These are phyloP conservation scores for Zizania latifolia DNA, from an alignment of 176 grass and related monocot species.

Conservation along the genomic window DNA sequence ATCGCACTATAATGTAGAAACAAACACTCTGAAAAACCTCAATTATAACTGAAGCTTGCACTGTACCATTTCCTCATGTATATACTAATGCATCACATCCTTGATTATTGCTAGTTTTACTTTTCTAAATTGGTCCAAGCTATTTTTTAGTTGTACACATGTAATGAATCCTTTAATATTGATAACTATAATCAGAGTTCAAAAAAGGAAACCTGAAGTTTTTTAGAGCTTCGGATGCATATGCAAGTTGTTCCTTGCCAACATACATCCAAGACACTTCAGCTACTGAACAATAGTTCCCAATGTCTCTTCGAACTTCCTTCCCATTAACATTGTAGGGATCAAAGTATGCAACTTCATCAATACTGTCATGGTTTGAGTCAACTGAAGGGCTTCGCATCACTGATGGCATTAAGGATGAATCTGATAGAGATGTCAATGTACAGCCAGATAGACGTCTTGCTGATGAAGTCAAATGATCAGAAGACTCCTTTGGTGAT, in stretches of 20 bases:
- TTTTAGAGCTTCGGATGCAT: constrained; percentile 76
- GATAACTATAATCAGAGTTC: not conserved
- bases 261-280: constrained; percentile 95
- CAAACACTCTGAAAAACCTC: not conserved
- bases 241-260: constrained; percentile 84
- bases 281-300: constrained; percentile 52
- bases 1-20: not conserved
- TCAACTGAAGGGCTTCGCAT: constrained; percentile 56
- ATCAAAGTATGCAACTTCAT: constrained; percentile 59
- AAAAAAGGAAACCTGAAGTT: constrained; percentile 68
- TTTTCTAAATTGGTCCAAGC: not conserved
- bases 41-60: not conserved
- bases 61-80: not conserved
- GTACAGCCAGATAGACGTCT: constrained; percentile 45
- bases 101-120: not conserved
- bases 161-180: not conserved
- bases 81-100: not conserved
- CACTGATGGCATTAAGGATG: constrained; percentile 45
- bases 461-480: constrained; percentile 60
- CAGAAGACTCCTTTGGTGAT: constrained; percentile 30
- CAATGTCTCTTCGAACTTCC: constrained; percentile 60
- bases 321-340: constrained; percentile 83
- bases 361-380: constrained; percentile 31
- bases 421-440: constrained; percentile 63
- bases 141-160: not conserved